Conservation (phyloP, 805 yeast genomes). For the Yamadazyma sp. region DNA sequence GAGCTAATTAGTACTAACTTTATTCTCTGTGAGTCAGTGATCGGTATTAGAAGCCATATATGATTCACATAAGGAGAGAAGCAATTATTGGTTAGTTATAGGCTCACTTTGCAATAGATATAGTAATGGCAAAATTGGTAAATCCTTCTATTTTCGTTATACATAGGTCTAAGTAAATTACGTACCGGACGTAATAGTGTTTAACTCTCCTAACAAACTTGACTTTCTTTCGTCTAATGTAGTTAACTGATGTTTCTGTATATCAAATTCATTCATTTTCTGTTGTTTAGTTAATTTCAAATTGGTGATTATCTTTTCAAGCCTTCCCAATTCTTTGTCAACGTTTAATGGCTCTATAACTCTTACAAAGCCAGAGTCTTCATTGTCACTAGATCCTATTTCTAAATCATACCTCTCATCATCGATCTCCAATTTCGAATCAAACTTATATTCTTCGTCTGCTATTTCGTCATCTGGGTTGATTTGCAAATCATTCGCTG, state of each 20-base stretch:
- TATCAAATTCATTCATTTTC: conserved; percentile 4
- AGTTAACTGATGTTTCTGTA: conserved; percentile 5
- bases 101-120: too few species aligned
- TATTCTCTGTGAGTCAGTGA: too few species aligned
- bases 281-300: conserved; percentile 4
- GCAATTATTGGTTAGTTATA: too few species aligned
- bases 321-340: conserved; percentile 6
- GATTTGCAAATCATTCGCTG: conserved; percentile 6
- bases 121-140: too few species aligned
- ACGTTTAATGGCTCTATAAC: conserved; percentile 8
- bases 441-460: background rate
- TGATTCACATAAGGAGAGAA: too few species aligned
- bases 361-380: conserved; percentile 4
- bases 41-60: too few species aligned
- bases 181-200: conserved; percentile 2
- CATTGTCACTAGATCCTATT: conserved; percentile 11
- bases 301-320: conserved; percentile 2
- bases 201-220: background rate
- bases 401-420: conserved; percentile 11
- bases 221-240: conserved; percentile 1
- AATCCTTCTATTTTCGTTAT: too few species aligned
- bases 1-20: too few species aligned
- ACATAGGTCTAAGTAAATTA: too few species aligned
- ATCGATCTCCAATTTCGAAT: conserved; percentile 2
- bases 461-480: conserved; percentile 8